These are phyloP conservation scores for Trichoderma gamsii DNA, from an alignment of 495 filamentous ascomycete species.

Conservation along the genomic window DNA sequence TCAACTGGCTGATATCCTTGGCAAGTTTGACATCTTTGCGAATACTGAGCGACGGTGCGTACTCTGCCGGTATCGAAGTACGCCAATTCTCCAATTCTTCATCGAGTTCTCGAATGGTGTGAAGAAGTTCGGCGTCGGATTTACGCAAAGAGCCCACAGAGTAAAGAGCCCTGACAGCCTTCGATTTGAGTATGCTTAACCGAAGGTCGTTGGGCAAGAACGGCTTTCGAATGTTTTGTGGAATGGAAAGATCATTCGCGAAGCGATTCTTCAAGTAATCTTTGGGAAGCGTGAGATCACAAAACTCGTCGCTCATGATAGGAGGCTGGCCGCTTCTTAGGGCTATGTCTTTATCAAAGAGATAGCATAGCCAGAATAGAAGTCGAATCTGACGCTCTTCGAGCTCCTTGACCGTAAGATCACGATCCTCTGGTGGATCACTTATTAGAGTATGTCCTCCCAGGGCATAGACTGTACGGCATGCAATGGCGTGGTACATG, in stretches of 20 bases:
- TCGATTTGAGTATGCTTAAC: constrained; percentile 46
- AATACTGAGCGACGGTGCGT: constrained; percentile 41
- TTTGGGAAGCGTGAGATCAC: constrained; percentile 45
- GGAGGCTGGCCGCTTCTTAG: constrained; percentile 48
- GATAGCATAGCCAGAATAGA: constrained; percentile 51
- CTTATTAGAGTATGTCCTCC: constrained; percentile 34
- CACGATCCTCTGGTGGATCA: constrained; percentile 14
- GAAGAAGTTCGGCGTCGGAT: constrained; percentile 46
- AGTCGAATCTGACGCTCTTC: constrained; percentile 34
- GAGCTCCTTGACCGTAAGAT: not conserved
- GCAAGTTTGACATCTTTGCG: constrained; percentile 23
- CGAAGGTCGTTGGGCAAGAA: constrained; percentile 44
- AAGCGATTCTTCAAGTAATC: constrained; percentile 37
- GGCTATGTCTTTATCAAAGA: constrained; percentile 45
- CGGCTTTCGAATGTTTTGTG: constrained; percentile 30
- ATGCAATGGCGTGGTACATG: constrained; percentile 38
- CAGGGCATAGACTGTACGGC: constrained; percentile 42
- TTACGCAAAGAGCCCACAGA: constrained; percentile 42
- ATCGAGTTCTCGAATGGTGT: constrained; percentile 48
- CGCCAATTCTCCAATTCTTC: constrained; percentile 48
- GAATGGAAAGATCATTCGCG: constrained; percentile 16
- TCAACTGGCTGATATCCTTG: not conserved
- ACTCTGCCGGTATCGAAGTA: constrained; percentile 36
- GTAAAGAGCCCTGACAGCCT: constrained; percentile 42
- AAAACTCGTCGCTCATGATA: constrained; percentile 46